Percentiles rank a stretch among this genome's conserved stretches.
phyloP scores from a whole-genome alignment of 2,329 filamentous ascomycete species.

The Apiospora saccharicola region DNA sequence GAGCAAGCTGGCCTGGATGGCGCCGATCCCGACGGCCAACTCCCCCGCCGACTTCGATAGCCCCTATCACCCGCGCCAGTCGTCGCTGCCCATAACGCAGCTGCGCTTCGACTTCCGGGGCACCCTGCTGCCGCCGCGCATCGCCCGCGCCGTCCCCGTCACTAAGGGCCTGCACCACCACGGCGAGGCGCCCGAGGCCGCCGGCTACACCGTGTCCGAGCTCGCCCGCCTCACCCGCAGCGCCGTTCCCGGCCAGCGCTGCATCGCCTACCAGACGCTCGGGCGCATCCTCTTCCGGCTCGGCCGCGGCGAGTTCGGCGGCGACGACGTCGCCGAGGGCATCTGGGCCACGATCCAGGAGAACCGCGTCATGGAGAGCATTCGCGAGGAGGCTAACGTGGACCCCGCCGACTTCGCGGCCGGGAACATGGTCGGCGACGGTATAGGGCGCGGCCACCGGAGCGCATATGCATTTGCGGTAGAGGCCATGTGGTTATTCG shows the following conservation, averaged over 20 bases:
- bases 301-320: slow-evolving; percentile 74
- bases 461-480: slow-evolving; percentile 85
- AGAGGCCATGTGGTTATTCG: slow-evolving; percentile 87
- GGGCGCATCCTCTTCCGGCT: slow-evolving; percentile 86
- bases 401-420: slow-evolving; percentile 42
- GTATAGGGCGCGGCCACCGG: slow-evolving; percentile 71
- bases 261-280: slow-evolving; percentile 89
- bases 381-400: slow-evolving; percentile 76
- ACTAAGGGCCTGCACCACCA: slow-evolving; percentile 91
- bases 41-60: slow-evolving; percentile 72
- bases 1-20: slow-evolving; percentile 89
- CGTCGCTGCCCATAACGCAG: slow-evolving; percentile 74
- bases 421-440: slow-evolving; percentile 18
- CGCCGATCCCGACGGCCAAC: slow-evolving; percentile 70
- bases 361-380: slow-evolving; percentile 76
- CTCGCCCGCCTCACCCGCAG: slow-evolving; percentile 82
- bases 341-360: slow-evolving; percentile 84
- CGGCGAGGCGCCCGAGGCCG: slow-evolving; percentile 88
- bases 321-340: slow-evolving; percentile 71
- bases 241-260: slow-evolving; percentile 84
- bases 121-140: slow-evolving; percentile 77
- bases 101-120: slow-evolving; percentile 92
- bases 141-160: slow-evolving; percentile 76
- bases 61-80: slow-evolving; percentile 81
- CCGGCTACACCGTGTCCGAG: slow-evolving; percentile 92